Evolutionary conservation across 345 rosid species (phyloP), one percentile per base, ranked within the genome.

Genomic region (Abelmoschus esculentus): DNA sequence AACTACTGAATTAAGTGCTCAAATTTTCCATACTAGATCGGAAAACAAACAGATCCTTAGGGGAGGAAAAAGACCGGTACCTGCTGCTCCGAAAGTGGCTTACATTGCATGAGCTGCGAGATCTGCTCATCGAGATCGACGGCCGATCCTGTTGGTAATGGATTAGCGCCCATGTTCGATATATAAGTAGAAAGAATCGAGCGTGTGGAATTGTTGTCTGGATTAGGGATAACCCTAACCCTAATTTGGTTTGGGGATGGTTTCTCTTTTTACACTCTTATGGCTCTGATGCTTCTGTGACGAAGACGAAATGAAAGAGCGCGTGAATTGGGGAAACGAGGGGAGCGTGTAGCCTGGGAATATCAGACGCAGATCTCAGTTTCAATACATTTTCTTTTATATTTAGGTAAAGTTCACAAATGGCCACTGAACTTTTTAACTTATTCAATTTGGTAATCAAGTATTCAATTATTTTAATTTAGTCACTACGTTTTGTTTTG

Each of bases 91-190:
- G 96, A 89, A 47, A 89, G 89, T 3, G 96, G 96, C 82, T 87
- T 89, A 89, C 96, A 89, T 84, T 89, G 96, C 90, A 84, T 89
- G 71, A 89, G 96, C 86, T 89, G 91, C 53, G 87, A 78, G 90
- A 89, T 87, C 89, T 89, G 96, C 70, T 87, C 91, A 74, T 90
- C 90, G 50, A 90, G 86, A 75, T 87, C 91, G 79, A 75, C 61
- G 58, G 79, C 79, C 57, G 91, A 68, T 50, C 86, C 89, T 6
- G 87, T 72, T 62, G 96, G 78, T 72, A 78, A 60, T 72, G 90
- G 85, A 78, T 86, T 83, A 26, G 86, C 86, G 67, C 91, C 91
- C 96, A 91, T 89, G 68, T 66, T 71, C 64, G 72, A 61, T 62
- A 14, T 29, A 74, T 75, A 8, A 77, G 63, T 70, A 9, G 49